These are phyloP conservation scores for Zangia roseola DNA, from an alignment of 768 basidiomycete genomes.

Conservation along the genomic window DNA sequence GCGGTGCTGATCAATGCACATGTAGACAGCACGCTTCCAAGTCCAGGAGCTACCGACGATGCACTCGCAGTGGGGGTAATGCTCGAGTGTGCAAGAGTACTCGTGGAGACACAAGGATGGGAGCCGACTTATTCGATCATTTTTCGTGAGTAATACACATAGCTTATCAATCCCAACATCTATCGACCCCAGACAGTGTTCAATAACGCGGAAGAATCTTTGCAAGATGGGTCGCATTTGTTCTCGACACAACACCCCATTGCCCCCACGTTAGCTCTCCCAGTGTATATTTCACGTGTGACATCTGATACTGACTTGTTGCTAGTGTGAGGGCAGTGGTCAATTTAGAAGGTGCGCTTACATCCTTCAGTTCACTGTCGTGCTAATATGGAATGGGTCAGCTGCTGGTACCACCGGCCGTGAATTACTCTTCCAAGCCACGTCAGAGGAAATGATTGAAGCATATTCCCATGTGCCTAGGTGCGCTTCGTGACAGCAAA, in stretches of 20 bases:
- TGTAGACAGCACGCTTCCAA: conserved; percentile 86
- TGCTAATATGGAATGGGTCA: conserved; percentile 24
- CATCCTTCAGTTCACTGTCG: background rate
- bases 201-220: conserved; percentile 91
- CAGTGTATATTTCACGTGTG: background rate
- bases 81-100: conserved; percentile 83
- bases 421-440: conserved; percentile 94
- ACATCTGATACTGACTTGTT: background rate
- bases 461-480: conserved; percentile 85
- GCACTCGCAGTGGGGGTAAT: conserved; percentile 86
- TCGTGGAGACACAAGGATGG: conserved; percentile 64
- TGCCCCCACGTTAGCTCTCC: conserved; percentile 55
- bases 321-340: conserved; percentile 77
- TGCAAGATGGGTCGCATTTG: conserved; percentile 93
- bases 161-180: background rate
- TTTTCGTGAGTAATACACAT: conserved; percentile 58
- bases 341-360: conserved; percentile 76
- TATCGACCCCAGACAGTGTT: conserved; percentile 56
- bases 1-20: conserved; percentile 88
- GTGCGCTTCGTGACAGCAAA: conserved; percentile 32
- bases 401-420: conserved; percentile 87
- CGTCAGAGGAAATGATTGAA: conserved; percentile 90
- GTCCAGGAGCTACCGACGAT: conserved; percentile 88
- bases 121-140: conserved; percentile 75
- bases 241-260: conserved; percentile 87